phyloP scores from a whole-genome alignment of 225 moss, liverwort and hornwort genomes.

The Neckera pumila region DNA sequence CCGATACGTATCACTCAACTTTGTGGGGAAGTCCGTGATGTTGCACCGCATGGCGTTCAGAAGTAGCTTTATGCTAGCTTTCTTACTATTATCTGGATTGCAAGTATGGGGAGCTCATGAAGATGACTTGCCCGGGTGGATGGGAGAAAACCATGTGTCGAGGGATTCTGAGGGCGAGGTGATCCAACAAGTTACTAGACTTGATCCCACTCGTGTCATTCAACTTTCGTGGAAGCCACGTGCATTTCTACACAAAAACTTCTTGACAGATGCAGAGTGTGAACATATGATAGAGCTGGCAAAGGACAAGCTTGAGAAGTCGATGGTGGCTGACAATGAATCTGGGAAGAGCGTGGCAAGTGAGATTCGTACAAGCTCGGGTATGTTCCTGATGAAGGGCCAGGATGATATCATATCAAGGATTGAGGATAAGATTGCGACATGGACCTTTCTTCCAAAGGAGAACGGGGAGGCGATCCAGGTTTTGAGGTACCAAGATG shows the following conservation, averaged over 20 bases:
- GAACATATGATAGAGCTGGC: constrained; percentile 81
- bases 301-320: constrained; percentile 83
- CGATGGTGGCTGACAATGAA: constrained; percentile 97
- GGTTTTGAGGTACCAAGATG: constrained; percentile 78
- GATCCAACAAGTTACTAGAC: constrained; percentile 6
- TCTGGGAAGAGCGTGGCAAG: constrained; percentile 94
- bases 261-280: constrained; percentile 82
- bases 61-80: neutral
- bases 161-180: constrained; percentile 1
- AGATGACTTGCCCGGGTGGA: constrained; percentile 51
- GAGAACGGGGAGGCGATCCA: constrained; percentile 98
- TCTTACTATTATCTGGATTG: neutral
- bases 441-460: constrained; percentile 76
- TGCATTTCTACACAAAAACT: constrained; percentile 74
- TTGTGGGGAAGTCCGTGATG: neutral
- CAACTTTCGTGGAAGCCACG: constrained; percentile 59
- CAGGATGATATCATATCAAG: constrained; percentile 72
- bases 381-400: constrained; percentile 82
- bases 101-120: constrained; percentile 28
- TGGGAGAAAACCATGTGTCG: constrained; percentile 30
- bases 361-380: constrained; percentile 91
- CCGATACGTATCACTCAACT: neutral
- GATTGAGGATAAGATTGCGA: constrained; percentile 85
- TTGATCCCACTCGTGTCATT: constrained; percentile 25
- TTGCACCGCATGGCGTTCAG: constrained; percentile 2